Percentiles rank a stretch among this genome's conserved stretches.
Evolutionary conservation across 2,329 filamentous ascomycete species (phyloP).

Genomic region (Tolypocladium nubicola): DNA sequence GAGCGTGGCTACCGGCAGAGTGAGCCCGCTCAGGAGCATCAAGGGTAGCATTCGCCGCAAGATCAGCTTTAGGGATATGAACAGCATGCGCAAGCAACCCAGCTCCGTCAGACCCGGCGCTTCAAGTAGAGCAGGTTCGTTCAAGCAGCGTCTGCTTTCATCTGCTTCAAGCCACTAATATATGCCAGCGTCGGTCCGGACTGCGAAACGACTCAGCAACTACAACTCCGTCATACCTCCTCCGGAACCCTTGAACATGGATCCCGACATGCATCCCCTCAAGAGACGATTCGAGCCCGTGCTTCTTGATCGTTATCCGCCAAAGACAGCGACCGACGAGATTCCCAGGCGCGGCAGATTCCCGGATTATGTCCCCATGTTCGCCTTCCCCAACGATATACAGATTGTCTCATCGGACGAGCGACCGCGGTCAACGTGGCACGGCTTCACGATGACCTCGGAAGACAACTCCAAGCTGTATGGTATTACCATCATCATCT

Average conservation of each 20-base stretch:
- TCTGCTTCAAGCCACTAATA: slow-evolving; percentile 15
- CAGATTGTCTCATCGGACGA: slow-evolving; percentile 94
- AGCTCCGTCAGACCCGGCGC: slow-evolving; percentile 63
- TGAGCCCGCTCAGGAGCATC: slow-evolving; percentile 48
- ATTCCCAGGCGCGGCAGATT: slow-evolving; percentile 72
- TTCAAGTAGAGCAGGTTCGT: slow-evolving; percentile 30
- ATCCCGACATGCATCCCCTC: slow-evolving; percentile 90
- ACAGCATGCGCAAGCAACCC: slow-evolving; percentile 81
- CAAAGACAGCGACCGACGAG: slow-evolving; percentile 72
- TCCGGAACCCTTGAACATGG: slow-evolving; percentile 80
- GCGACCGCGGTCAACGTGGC: slow-evolving; percentile 91
- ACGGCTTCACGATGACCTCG: slow-evolving; percentile 96
- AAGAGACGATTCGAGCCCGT: slow-evolving; percentile 92
- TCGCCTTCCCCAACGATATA: slow-evolving; percentile 96
- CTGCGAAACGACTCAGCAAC: slow-evolving; percentile 81
- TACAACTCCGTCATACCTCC: slow-evolving; percentile 97
- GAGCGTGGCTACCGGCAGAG: slow-evolving; percentile 35
- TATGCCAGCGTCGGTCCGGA: slow-evolving; percentile 55
- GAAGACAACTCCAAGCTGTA: slow-evolving; percentile 88
- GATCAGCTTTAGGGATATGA: slow-evolving; percentile 91
- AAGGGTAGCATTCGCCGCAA: slow-evolving; percentile 85
- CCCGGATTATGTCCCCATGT: slow-evolving; percentile 98
- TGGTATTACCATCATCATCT: slow-evolving; percentile 82
- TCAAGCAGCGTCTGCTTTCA: neutral
- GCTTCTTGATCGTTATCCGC: slow-evolving; percentile 87